Conservation (phyloP, 345 rosid genomes). For the Sisymbrium altissimum region DNA sequence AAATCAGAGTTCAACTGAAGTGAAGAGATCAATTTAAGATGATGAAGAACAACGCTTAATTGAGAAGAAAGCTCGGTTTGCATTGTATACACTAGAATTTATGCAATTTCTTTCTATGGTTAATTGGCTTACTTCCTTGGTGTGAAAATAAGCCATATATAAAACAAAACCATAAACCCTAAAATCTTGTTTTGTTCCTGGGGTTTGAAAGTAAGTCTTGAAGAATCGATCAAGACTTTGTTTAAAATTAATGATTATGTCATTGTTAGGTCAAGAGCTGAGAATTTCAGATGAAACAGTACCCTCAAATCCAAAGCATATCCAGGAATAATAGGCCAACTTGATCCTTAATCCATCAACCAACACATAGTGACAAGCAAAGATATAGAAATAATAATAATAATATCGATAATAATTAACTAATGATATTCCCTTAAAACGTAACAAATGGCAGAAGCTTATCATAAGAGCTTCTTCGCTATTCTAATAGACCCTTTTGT, state of each 20-base stretch:
- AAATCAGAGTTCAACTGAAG: no score
- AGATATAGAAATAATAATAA: not conserved
- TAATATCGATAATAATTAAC: not conserved
- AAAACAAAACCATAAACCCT: no score
- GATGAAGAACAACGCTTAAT: no score
- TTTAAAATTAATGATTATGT: not conserved
- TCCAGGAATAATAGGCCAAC: not conserved
- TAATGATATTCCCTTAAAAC: not conserved
- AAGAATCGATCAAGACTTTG: not conserved
- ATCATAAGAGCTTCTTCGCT: not conserved
- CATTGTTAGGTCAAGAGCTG: constrained; percentile 4
- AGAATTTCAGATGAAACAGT: not conserved
- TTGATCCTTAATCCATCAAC: constrained; percentile 6
- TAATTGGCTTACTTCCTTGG: no score
- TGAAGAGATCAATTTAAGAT: no score
- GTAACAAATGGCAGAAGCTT: not conserved
- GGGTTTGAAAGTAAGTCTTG: not conserved
- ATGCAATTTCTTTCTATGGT: no score
- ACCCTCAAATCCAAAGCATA: constrained; percentile 1
- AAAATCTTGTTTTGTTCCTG: not conserved
- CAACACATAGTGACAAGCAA: constrained; percentile 1
- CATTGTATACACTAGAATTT: no score
- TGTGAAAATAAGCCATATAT: no score
- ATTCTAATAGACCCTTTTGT: not conserved
- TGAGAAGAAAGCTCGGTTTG: no score